Evolutionary conservation across 1,284 basidiomycete genomes (phyloP), one percentile per base, ranked within the genome.

Genomic region (Porogramme epimiltina): DNA sequence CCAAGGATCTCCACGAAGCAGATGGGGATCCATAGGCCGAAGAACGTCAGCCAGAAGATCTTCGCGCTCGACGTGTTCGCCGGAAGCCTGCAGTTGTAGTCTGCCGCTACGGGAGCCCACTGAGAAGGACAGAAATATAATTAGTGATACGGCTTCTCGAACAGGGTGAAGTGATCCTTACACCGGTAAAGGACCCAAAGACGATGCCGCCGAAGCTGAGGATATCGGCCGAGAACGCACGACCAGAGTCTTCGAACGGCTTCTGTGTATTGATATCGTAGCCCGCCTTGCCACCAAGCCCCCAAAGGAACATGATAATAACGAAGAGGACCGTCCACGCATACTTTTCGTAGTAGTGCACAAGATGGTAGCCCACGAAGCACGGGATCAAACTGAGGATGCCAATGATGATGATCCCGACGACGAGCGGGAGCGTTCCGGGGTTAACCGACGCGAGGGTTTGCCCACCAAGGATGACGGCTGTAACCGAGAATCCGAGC

Each of bases 271-370:
- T 69, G 3, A 79, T 65, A 28, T 82, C 73, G 49, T 74, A 78
- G 1, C 81, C 77, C 0, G 77, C 80, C 13, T 74, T 71, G 16
- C 74, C 73, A 1, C 80, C 82, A 2, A 85, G 59, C 16, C 80
- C 85, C 59, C 79, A 79, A 38, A 78, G 70, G 60, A 82, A 78
- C 54, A 77, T 69, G 73, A 82, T 82, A 61, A 84, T 75, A 62
- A 83, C 68, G 49, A 80, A 68, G 28, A 78, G 74, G 23, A 78
- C 66, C 3, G 81, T 74, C 85, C 85, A 88, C 8, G 82, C 78
- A 54, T 81, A 85, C 13, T 81, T 75, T 57, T 87, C 84, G 62
- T 82, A 85, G 49, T 73, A 61, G 61, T 84, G 82, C 11, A 85
- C 71, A 48, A 82, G 69, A 51, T 77, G 61, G 61, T 85, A 79